Conservation (phyloP, 2,329 filamentous ascomycete species). For the Cladosporium sphaerospermum region DNA sequence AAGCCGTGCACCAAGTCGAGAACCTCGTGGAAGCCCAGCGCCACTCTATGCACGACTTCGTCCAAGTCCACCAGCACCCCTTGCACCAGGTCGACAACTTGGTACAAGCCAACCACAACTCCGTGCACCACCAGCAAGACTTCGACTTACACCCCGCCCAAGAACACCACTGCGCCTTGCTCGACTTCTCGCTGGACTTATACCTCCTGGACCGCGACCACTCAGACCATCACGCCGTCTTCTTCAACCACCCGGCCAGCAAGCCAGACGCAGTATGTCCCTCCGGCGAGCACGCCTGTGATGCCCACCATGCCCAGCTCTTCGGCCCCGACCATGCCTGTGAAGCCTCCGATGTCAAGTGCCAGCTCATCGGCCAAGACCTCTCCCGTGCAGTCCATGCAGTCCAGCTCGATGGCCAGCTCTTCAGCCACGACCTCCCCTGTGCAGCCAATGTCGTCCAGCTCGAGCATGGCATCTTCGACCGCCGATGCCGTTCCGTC, state of each 20-base stretch:
- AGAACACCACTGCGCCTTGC: conserved; percentile 1
- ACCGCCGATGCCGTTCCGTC: not conserved
- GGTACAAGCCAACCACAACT: not conserved
- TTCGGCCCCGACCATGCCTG: not conserved
- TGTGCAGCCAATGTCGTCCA: not conserved
- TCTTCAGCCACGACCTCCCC: not conserved
- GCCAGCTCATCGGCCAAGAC: too few relatives aligned
- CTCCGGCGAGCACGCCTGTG: not conserved
- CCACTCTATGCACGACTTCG: not conserved
- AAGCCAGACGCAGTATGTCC: not conserved
- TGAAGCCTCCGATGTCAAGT: too few relatives aligned
- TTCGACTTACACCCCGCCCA: not conserved
- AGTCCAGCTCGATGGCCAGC: not conserved
- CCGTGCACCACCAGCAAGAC: conserved; percentile 1
- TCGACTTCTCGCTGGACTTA: conserved; percentile 1
- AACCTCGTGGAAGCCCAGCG: not conserved
- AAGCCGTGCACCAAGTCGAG: not conserved
- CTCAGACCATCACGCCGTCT: not conserved
- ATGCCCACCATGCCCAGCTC: not conserved
- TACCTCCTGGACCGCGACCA: conserved; percentile 8
- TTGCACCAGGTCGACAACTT: not conserved
- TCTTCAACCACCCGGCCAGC: not conserved
- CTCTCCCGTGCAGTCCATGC: not conserved
- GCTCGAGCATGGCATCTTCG: not conserved
- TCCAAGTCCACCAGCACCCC: not conserved